Evolutionary conservation across 768 basidiomycete genomes (phyloP).

Genomic region (Brasilioporus rufonigricans): DNA sequence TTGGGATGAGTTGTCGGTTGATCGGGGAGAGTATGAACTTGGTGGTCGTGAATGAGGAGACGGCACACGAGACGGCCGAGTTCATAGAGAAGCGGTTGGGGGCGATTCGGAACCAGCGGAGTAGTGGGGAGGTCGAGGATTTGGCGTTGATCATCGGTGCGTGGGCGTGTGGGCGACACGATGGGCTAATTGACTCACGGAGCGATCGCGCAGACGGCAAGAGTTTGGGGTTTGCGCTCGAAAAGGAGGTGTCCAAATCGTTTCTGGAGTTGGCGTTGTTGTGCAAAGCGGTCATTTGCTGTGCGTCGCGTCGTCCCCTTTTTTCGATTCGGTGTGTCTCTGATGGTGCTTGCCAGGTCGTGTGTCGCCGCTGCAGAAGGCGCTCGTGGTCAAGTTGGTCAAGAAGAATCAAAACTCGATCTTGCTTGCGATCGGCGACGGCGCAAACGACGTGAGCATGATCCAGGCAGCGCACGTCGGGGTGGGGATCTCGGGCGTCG

Average conservation of each 20-base stretch:
- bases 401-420: slow-evolving; percentile 96
- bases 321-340: no score
- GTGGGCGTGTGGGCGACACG: slow-evolving; percentile 10
- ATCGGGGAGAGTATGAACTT: no score
- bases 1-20: no score
- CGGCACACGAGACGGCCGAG: slow-evolving; percentile 71
- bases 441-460: slow-evolving; percentile 99
- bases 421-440: slow-evolving; percentile 98
- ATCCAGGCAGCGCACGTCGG: slow-evolving; percentile 99
- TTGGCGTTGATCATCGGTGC: slow-evolving; percentile 91
- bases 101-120: slow-evolving; percentile 92
- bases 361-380: slow-evolving; percentile 96
- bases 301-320: slow-evolving; percentile 43
- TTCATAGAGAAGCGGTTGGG: slow-evolving; percentile 85
- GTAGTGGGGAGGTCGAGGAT: slow-evolving; percentile 90
- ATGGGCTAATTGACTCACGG: neutral
- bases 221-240: slow-evolving; percentile 87
- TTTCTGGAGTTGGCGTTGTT: slow-evolving; percentile 95
- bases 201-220: slow-evolving; percentile 97
- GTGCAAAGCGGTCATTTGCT: slow-evolving; percentile 99
- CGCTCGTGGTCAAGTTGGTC: slow-evolving; percentile 87
- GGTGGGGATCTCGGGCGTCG: slow-evolving; percentile 95
- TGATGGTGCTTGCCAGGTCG: no score
- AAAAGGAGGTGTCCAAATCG: slow-evolving; percentile 84
- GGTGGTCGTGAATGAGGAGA: no score